Evolutionary conservation across 495 filamentous ascomycete species (phyloP), one percentile per base, ranked within the genome.

Genomic region (Penicillium antarcticum): DNA sequence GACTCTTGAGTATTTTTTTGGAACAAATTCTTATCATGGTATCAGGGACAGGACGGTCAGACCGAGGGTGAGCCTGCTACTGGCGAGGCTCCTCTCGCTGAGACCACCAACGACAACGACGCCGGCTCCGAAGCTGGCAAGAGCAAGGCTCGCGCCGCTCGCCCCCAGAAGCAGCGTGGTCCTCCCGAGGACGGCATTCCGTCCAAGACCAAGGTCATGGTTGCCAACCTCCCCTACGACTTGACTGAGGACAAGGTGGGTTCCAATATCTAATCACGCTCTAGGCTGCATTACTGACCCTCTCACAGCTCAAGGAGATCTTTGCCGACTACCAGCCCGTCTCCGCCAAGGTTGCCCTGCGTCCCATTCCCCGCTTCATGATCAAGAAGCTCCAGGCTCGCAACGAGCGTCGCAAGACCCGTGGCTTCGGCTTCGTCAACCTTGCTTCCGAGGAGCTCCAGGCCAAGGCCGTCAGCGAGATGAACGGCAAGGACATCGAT

Each of bases 151-250:
- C 74, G 71, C 62, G 67, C 64, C 50, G 70, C 72, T 31, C 76
- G 75, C 45, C 65, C 71, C 54, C 77, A 79, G 63, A 76, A 78
- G 66, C 78, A 96, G 80, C 92, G 94, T 66, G 94, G 94, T 37
- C 94, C 94, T 41, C 94, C 94, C 19, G 94, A 96, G 70, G 95
- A 98, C 71, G 94, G 94, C 53, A 91, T 98, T 61, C 90, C 95
- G 11, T 96, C 91, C 71, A 95, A 96, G 85, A 98, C 87, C 76
- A 98, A 98, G 87, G 91, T 98, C 75, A 98, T 98, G 94, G 94
- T 98, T 58, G 94, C 94, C 57, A 98, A 98, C 79, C 82, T 98
- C 17, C 94, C 94, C 16, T 98, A 98, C 69, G 94, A 98, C 73
- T 80, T 97, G 59, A 92, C 84, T 61, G 95, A 98, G 75, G 95